These are phyloP conservation scores for Saccharomycopsis sp. DNA, from an alignment of 805 yeast species.

Conservation along the genomic window DNA sequence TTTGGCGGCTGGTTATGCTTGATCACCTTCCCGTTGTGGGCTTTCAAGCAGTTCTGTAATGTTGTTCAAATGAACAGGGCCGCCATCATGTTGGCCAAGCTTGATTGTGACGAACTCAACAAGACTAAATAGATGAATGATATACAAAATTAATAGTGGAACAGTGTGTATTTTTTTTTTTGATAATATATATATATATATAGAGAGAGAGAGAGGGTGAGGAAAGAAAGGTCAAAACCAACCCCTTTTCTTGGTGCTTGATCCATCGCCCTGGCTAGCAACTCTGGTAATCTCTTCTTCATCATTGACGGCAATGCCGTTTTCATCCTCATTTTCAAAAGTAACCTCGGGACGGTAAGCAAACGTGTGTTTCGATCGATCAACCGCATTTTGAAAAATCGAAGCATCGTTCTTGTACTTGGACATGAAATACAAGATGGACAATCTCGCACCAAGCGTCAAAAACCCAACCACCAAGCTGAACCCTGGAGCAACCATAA, in stretches of 20 bases:
- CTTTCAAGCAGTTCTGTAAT: slow-evolving; percentile 84
- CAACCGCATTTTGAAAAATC: slow-evolving; percentile 16
- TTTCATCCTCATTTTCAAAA: slow-evolving; percentile 12
- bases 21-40: slow-evolving; percentile 67
- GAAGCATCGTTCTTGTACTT: slow-evolving; percentile 23
- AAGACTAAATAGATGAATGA: neutral
- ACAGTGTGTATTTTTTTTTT: no score
- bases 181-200: no score
- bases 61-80: slow-evolving; percentile 84
- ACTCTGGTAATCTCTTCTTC: no score
- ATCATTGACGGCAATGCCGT: slow-evolving; percentile 8
- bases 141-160: neutral
- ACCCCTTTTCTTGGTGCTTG: no score
- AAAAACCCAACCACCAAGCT: slow-evolving; percentile 52
- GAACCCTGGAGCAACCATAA: slow-evolving; percentile 82
- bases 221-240: no score
- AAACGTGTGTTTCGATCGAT: slow-evolving; percentile 16
- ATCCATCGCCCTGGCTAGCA: no score
- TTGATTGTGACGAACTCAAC: slow-evolving; percentile 54
- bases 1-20: slow-evolving; percentile 16
- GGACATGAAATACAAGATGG: slow-evolving; percentile 27
- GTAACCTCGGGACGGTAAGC: slow-evolving; percentile 11
- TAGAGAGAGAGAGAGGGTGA: no score
- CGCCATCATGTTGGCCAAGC: slow-evolving; percentile 64
- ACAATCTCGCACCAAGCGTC: slow-evolving; percentile 42